Evolutionary conservation across 306 rosid genomes (phyloP).

Genomic region (Medicago ruthenica): DNA sequence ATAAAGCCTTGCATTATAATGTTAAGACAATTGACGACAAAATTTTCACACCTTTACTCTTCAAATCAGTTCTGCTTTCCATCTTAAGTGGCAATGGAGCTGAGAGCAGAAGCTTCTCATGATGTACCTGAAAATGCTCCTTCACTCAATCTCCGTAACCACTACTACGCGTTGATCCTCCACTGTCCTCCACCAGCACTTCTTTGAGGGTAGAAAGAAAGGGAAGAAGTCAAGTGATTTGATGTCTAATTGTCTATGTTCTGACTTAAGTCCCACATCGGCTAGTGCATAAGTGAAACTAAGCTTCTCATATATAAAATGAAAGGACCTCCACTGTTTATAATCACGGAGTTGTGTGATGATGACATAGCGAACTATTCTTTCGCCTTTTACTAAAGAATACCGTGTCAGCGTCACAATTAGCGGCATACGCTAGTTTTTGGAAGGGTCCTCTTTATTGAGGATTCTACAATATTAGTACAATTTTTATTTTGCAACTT

Average conservation of each 20-base stretch:
- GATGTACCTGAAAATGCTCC: constrained; percentile 26
- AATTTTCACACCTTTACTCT: constrained; percentile 58
- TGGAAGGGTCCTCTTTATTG: neutral
- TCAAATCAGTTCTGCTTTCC: constrained; percentile 68
- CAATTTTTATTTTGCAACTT: too few relatives aligned
- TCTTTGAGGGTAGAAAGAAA: constrained; percentile 32
- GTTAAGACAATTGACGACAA: constrained; percentile 39
- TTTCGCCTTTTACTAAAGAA: constrained; percentile 58
- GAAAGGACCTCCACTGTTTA: too few relatives aligned
- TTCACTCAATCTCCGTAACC: constrained; percentile 51
- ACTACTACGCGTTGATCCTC: constrained; percentile 51
- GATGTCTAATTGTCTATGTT: too few relatives aligned
- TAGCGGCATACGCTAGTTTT: neutral
- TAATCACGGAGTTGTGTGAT: neutral
- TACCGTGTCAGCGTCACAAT: constrained; percentile 38
- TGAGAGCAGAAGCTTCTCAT: constrained; percentile 57
- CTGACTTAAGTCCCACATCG: too few relatives aligned
- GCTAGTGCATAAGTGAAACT: neutral
- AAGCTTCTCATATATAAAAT: neutral
- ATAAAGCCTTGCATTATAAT: constrained; percentile 34
- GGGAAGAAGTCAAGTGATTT: too few relatives aligned
- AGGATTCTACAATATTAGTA: neutral
- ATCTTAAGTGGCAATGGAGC: constrained; percentile 85
- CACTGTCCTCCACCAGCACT: constrained; percentile 35
- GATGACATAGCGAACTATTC: constrained; percentile 49